Evolutionary conservation across 306 rosid genomes (phyloP).

Genomic region (Cucurbita pepo): DNA sequence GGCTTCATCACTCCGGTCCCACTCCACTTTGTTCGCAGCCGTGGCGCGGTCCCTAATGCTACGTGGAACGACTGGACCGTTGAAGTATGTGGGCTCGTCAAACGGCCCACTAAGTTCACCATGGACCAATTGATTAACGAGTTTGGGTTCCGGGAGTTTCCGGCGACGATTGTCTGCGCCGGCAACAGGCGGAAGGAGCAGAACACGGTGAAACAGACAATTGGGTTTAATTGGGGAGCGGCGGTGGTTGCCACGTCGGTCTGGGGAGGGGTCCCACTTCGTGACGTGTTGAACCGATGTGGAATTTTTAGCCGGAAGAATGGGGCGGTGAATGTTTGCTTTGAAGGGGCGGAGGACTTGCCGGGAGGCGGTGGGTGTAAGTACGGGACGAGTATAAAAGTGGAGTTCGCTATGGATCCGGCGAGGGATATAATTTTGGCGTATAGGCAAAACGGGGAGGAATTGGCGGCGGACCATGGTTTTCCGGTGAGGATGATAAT

Average conservation of each 20-base stretch:
- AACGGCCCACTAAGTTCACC: conserved; percentile 28
- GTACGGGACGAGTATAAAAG: conserved; percentile 48
- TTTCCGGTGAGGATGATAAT: conserved; percentile 62
- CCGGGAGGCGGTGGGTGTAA: conserved; percentile 83
- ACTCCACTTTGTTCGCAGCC: conserved; percentile 74
- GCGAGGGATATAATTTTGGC: conserved; percentile 61
- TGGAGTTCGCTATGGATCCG: conserved; percentile 66
- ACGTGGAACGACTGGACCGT: conserved; percentile 53
- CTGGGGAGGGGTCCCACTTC: conserved; percentile 50
- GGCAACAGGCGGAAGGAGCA: conserved; percentile 74
- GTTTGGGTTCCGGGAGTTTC: conserved; percentile 33
- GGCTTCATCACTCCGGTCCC: conserved; percentile 81
- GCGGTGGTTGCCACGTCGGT: conserved; percentile 55
- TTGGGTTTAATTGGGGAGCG: conserved; percentile 80
- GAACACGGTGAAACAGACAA: conserved; percentile 58
- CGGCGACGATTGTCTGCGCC: conserved; percentile 51
- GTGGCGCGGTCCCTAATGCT: conserved; percentile 42
- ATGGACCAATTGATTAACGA: conserved; percentile 49
- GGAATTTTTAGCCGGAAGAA: conserved; percentile 26
- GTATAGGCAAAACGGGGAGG: conserved; percentile 69
- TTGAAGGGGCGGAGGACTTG: conserved; percentile 68
- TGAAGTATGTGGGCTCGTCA: conserved; percentile 56
- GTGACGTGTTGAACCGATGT: conserved; percentile 35
- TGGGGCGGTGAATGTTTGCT: conserved; percentile 60
- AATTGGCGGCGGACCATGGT: conserved; percentile 56